These are phyloP conservation scores for Calocybe cyanea DNA, from an alignment of 768 basidiomycete genomes.

Conservation along the genomic window DNA sequence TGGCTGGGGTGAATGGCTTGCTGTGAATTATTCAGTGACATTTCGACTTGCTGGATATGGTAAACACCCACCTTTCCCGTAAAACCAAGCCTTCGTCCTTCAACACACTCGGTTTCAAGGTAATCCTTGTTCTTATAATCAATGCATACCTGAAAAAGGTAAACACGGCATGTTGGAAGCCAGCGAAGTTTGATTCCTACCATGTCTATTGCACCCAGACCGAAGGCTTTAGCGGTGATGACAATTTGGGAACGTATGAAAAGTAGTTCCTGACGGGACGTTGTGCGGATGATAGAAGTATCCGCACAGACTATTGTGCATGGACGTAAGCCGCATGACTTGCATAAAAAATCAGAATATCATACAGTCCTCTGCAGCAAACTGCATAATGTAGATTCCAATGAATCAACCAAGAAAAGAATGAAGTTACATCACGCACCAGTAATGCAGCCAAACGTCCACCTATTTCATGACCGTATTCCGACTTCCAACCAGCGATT, in stretches of 20 bases:
- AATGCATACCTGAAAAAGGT: constrained; percentile 65
- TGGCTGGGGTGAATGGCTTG: constrained; percentile 95
- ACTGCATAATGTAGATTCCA: no score
- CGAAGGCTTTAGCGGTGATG: constrained; percentile 78
- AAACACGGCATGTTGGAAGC: background rate
- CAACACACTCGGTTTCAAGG: constrained; percentile 70
- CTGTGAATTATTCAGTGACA: constrained; percentile 31
- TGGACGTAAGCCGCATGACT: no score
- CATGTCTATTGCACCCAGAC: constrained; percentile 88
- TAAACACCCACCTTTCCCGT: constrained; percentile 69
- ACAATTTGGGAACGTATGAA: constrained; percentile 83
- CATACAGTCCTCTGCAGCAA: constrained; percentile 92
- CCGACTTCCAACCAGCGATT: constrained; percentile 69
- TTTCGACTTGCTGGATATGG: background rate
- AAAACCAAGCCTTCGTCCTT: constrained; percentile 81
- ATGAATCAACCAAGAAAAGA: background rate
- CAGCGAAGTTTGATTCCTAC: constrained; percentile 29
- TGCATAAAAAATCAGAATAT: constrained; percentile 11
- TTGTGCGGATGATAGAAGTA: constrained; percentile 74
- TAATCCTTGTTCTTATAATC: constrained; percentile 74
- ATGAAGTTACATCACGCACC: constrained; percentile 34
- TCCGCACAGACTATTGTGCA: constrained; percentile 78
- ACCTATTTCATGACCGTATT: constrained; percentile 42
- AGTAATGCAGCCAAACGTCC: constrained; percentile 62
- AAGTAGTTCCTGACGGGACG: constrained; percentile 71